These are phyloP conservation scores for Ogataea siamensis DNA, from an alignment of 805 yeast species.

Conservation along the genomic window DNA sequence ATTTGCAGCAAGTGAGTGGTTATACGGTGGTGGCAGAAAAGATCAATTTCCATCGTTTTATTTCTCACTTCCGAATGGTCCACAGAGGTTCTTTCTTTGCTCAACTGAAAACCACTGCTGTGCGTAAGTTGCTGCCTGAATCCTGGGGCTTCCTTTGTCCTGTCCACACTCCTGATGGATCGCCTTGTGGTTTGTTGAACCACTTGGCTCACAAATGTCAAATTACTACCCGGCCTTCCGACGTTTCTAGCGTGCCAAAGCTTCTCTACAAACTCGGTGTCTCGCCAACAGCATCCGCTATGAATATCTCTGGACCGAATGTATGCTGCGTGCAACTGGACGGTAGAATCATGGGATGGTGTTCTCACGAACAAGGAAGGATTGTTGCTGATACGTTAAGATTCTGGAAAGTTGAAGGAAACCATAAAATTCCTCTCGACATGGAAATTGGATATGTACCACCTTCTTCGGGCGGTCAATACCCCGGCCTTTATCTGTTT, in stretches of 20 bases:
- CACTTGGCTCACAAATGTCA: slow-evolving; percentile 95
- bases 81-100: slow-evolving; percentile 99
- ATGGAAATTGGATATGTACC: slow-evolving; percentile 96
- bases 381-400: slow-evolving; percentile 87
- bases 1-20: slow-evolving; percentile 96
- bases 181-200: slow-evolving; percentile 97
- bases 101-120: slow-evolving; percentile 94
- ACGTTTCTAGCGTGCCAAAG: slow-evolving; percentile 68
- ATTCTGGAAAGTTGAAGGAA: slow-evolving; percentile 86
- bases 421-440: slow-evolving; percentile 74
- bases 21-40: slow-evolving; percentile 98
- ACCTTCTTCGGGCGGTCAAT: slow-evolving; percentile 93
- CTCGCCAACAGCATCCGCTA: slow-evolving; percentile 70
- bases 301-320: slow-evolving; percentile 73
- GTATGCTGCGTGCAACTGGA: slow-evolving; percentile 90
- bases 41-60: slow-evolving; percentile 93
- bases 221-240: slow-evolving; percentile 73
- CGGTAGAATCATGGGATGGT: slow-evolving; percentile 92
- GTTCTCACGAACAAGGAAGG: slow-evolving; percentile 83
- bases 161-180: slow-evolving; percentile 99
- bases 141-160: slow-evolving; percentile 99
- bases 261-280: slow-evolving; percentile 75
- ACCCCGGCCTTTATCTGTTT: slow-evolving; percentile 90
- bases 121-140: slow-evolving; percentile 92
- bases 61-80: slow-evolving; percentile 99